phyloP scores from a whole-genome alignment of 2,329 filamentous ascomycete species.

The Trichoderma polysporum region DNA sequence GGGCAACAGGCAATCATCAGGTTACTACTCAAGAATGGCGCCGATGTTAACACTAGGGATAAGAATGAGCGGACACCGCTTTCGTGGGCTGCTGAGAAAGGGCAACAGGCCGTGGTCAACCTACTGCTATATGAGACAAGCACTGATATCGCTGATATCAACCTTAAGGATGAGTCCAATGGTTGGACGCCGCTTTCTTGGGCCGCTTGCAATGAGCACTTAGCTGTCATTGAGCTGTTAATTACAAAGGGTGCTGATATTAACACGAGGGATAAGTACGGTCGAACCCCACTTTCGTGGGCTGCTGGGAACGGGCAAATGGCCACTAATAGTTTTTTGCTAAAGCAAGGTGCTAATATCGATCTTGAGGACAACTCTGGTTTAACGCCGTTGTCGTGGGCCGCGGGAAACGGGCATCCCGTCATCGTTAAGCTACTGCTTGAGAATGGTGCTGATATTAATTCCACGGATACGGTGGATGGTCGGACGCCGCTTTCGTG shows the following conservation, averaged over 20 bases:
- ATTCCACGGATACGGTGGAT: neutral
- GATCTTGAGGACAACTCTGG: fast-evolving
- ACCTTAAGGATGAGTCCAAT: neutral
- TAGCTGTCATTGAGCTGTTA: neutral
- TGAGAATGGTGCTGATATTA: neutral
- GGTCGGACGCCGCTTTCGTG: neutral
- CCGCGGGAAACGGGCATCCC: neutral
- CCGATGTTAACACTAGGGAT: neutral
- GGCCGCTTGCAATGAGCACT: neutral
- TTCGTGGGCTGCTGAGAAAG: neutral
- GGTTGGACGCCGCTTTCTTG: neutral
- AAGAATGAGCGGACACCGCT: neutral
- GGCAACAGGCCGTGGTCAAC: neutral
- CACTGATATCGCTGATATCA: neutral
- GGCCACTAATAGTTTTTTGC: neutral
- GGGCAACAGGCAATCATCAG: neutral
- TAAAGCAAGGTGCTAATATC: neutral
- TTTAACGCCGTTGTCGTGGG: neutral
- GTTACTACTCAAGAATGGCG: neutral
- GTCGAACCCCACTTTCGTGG: neutral
- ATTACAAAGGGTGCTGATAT: neutral
- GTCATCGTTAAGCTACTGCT: neutral
- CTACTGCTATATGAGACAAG: neutral
- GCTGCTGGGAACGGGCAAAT: neutral
- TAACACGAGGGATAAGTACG: no score